These are phyloP conservation scores for Penicillium polonicum DNA, from an alignment of 2,329 filamentous ascomycete genomes.

Conservation along the genomic window DNA sequence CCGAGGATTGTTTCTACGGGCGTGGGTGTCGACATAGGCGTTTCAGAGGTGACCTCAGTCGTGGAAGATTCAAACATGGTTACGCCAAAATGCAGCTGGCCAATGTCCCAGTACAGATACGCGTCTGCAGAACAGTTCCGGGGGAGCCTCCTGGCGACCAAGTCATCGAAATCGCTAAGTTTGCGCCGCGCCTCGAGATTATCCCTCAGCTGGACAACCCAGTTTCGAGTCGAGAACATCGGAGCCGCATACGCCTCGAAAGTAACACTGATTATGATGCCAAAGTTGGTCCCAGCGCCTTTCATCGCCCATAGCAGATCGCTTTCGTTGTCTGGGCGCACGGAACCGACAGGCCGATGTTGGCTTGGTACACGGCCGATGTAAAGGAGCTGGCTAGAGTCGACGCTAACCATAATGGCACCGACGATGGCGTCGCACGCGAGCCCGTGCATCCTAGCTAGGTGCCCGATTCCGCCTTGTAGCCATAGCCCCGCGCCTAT, in stretches of 20 bases:
- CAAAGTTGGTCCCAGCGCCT: slow-evolving; percentile 61
- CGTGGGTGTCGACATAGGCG: neutral
- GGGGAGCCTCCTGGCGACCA: slow-evolving; percentile 41
- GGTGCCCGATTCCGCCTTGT: slow-evolving; percentile 64
- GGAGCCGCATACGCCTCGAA: slow-evolving; percentile 51
- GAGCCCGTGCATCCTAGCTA: slow-evolving; percentile 57
- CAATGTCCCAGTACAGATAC: slow-evolving; percentile 55
- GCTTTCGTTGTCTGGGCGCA: slow-evolving; percentile 49
- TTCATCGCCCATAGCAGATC: slow-evolving; percentile 59
- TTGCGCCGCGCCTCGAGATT: slow-evolving; percentile 33
- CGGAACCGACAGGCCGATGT: slow-evolving; percentile 43
- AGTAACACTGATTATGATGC: slow-evolving; percentile 55
- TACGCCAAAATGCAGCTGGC: slow-evolving; percentile 52
- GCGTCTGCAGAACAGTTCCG: slow-evolving; percentile 52
- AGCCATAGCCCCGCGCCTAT: slow-evolving; percentile 64
- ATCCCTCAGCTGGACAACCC: slow-evolving; percentile 35
- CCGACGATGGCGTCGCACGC: slow-evolving; percentile 61
- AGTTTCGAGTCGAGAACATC: slow-evolving; percentile 44
- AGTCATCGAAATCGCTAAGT: slow-evolving; percentile 41
- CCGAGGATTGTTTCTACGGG: slow-evolving; percentile 35
- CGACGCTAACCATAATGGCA: slow-evolving; percentile 27
- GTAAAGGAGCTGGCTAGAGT: slow-evolving; percentile 39
- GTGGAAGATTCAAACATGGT: slow-evolving; percentile 49
- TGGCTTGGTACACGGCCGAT: slow-evolving; percentile 51
- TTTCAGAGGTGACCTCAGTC: neutral